phyloP scores from a whole-genome alignment of 257 asterid species.

The Scutellaria baicalensis region DNA sequence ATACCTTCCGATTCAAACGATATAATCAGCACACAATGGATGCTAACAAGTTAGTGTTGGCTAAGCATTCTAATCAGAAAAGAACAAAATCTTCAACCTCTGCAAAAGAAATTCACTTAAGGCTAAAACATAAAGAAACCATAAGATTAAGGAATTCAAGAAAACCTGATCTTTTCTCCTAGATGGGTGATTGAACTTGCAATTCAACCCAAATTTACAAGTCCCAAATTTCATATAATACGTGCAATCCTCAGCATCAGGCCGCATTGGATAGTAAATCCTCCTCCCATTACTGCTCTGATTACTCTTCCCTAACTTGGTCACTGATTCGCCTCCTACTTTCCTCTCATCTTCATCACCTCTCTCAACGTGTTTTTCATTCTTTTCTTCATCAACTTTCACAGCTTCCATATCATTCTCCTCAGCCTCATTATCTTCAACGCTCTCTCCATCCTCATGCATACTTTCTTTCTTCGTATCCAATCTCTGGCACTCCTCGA shows the following conservation, averaged over 20 bases:
- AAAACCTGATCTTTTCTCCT: slow-evolving; percentile 58
- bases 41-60: too few species aligned
- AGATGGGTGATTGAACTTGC: slow-evolving; percentile 94
- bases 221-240: slow-evolving; percentile 66
- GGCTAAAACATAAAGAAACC: too few species aligned
- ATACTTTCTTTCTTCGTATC: neutral
- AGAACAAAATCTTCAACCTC: too few species aligned
- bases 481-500: slow-evolving; percentile 18
- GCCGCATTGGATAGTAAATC: slow-evolving; percentile 62
- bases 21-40: too few species aligned
- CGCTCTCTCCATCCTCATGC: too few species aligned
- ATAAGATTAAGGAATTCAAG: too few species aligned
- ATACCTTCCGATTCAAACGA: too few species aligned
- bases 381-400: neutral
- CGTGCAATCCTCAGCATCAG: slow-evolving; percentile 84
- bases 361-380: slow-evolving; percentile 1
- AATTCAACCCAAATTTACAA: slow-evolving; percentile 74
- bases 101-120: too few species aligned
- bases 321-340: slow-evolving; percentile 6
- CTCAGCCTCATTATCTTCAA: neutral
- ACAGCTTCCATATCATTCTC: slow-evolving; percentile 11
- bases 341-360: slow-evolving; percentile 11
- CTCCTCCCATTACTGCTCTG: slow-evolving; percentile 21
- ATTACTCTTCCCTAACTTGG: slow-evolving; percentile 8
- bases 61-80: too few species aligned